Evolutionary conservation across 306 rosid species (phyloP), one percentile per base, ranked within the genome.

Genomic region (Fragaria nilgerrensis): DNA sequence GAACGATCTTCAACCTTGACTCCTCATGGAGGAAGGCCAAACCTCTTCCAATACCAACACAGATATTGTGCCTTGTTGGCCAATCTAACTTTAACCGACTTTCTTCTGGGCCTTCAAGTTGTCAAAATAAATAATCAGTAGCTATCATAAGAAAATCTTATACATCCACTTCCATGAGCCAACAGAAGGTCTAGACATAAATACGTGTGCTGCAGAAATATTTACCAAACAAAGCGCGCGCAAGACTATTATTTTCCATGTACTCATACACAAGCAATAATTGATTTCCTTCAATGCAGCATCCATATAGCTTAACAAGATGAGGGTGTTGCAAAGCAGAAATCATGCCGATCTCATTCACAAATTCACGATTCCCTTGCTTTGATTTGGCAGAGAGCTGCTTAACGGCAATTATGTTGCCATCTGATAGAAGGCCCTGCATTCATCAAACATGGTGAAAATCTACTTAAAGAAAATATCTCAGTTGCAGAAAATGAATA

Each of bases 341-440:
- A 64, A 85, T 82, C 84, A 85, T 76, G 73, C 84, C 89, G 29
- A 82, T 80, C 74, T 84, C 87, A 62, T 84, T 84, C 79, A 80
- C 48, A 9, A 84, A 84, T 75, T 84, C 82, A 2, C 77, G 82
- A 66, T 80, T 84, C 36, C 84, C 87, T 84, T 84, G 87, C 52
- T 72, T 84, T 84, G 87, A 84, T 79, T 80, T 80, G 70, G 81
- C 74, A 72, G 84, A 81, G 49, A 80, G 87, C 22, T 84, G 82
- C 47, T 84, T 84, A 12, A 84, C 84, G 0, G 84, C 84, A 76
- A 84, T 80, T 2, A 50, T 1, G 5, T 70, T 58, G n/a, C 82
- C 82, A 77, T 80, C 82, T 5, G 70, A 59, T 11, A 84, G 56
- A 41, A 80, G 0, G 20, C 87, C 87, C 87, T 84, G 77, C 74